phyloP scores from a whole-genome alignment of 345 rosid genomes.

The Pelargonium nanum region DNA sequence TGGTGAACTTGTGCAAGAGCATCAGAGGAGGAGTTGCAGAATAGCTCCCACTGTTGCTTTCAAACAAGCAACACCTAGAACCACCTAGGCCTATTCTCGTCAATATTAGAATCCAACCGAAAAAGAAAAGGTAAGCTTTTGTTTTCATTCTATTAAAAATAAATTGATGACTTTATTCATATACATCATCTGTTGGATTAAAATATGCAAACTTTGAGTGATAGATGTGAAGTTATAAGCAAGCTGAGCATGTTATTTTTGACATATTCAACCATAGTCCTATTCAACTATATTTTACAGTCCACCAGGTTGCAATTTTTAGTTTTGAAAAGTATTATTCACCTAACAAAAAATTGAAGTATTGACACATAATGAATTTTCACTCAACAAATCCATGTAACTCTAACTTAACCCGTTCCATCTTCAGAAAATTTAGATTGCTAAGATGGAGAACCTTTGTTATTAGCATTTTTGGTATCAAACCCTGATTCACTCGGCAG shows the following conservation, averaged over 20 bases:
- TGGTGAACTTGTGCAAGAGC: conserved; percentile 78
- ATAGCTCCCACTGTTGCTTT: conserved; percentile 74
- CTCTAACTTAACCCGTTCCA: background rate
- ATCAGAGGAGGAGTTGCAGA: conserved; percentile 74
- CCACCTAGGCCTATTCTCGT: background rate
- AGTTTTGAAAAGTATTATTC: background rate
- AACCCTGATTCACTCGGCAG: background rate
- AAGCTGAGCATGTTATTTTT: background rate
- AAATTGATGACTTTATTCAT: background rate
- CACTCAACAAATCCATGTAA: background rate
- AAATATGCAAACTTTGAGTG: background rate
- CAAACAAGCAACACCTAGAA: conserved; percentile 39
- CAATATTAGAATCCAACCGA: background rate
- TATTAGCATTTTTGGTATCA: background rate
- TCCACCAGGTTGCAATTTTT: background rate
- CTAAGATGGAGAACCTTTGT: background rate
- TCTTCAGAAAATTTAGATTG: background rate
- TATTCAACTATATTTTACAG: background rate
- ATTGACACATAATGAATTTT: background rate
- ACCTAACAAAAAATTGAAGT: background rate
- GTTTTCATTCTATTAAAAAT: background rate
- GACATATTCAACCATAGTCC: background rate
- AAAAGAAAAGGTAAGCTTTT: background rate
- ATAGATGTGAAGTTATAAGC: background rate
- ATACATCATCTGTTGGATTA: background rate